Base-by-base conservation (phyloP, 352 stramenopile species). In the Thraustotheca clavata region DNA sequence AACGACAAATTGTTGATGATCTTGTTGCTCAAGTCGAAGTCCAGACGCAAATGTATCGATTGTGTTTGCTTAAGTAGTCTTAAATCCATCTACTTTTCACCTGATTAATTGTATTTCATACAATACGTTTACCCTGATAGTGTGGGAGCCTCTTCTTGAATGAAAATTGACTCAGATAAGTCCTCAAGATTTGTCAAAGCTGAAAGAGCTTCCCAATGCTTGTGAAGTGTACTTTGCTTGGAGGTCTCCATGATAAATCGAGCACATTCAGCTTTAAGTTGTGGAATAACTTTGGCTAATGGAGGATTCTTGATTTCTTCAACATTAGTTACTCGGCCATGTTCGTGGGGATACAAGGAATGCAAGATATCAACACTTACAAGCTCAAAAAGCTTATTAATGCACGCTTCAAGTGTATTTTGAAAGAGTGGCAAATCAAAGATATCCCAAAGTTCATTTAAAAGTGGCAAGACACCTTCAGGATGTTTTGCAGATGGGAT, bases 1-100 rank as follows among this genome's bases (percentile, higher is more conserved):
- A 73, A 60, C 40, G 80, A 81, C 20, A 74, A 75, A 34, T 65
- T 67, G 29, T 74, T 68, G 14, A 29, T 72, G 3, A 73, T 54
- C 73, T 91, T 43, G 61, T 88, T 32, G 78, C 75, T 41, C 79
- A 91, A 71, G 75, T 91, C 69, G 88, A 91, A 71, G 76, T 86
- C 48, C 79, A 90, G 60, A 90, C 75, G 62, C 88, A 90, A 66
- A 65, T 91, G 40, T 91, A 94, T 60, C 69, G 86, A 18, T 73
- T 93, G 26, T 73, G 79, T 48, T 73, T 88, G 76, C 69, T 40
- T n/a, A 49, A 26, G 4, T 69, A 65, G 8, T 1, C 12, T 26
- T 65, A 65, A 20, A 65, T 43, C 57, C 57, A 65, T 11, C 57
- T 65, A 65, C 27, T 6, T 18, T 7, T 9, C n/a, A 11, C 43